Evolutionary conservation across 805 yeast genomes (phyloP).

Genomic region (Suhomyces sp.): DNA sequence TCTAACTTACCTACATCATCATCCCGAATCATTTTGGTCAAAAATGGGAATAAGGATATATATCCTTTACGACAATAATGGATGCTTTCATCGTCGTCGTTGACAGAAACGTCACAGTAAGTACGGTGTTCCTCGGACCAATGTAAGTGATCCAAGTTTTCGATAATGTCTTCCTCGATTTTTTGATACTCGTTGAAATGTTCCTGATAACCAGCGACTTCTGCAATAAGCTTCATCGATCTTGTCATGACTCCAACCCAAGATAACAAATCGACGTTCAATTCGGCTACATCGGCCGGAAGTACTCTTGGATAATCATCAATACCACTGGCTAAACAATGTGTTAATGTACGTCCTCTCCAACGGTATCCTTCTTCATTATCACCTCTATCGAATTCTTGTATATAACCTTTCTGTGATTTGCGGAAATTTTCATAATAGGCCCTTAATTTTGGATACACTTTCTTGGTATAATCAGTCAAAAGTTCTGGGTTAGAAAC

Average conservation of each 20-base stretch:
- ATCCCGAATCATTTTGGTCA: conserved; percentile 59
- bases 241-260: conserved; percentile 95
- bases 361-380: conserved; percentile 75
- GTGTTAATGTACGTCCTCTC: conserved; percentile 86
- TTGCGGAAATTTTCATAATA: conserved; percentile 85
- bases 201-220: conserved; percentile 51
- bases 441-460: conserved; percentile 71
- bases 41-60: conserved; percentile 80
- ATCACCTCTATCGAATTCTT: conserved; percentile 61
- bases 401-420: conserved; percentile 74
- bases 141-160: conserved; percentile 69
- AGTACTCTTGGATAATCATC: conserved; percentile 92
- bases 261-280: conserved; percentile 82
- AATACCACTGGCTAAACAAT: conserved; percentile 87
- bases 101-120: conserved; percentile 82
- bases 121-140: conserved; percentile 69
- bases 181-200: conserved; percentile 55
- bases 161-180: conserved; percentile 54
- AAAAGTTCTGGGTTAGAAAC: conserved; percentile 58
- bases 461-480: conserved; percentile 51
- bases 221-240: conserved; percentile 73
- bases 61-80: conserved; percentile 90
- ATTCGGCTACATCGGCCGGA: conserved; percentile 81
- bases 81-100: conserved; percentile 62
- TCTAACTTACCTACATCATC: conserved; percentile 43